Base-by-base conservation (phyloP, 1,284 basidiomycete species). In the Gymnopus androsaceus region DNA sequence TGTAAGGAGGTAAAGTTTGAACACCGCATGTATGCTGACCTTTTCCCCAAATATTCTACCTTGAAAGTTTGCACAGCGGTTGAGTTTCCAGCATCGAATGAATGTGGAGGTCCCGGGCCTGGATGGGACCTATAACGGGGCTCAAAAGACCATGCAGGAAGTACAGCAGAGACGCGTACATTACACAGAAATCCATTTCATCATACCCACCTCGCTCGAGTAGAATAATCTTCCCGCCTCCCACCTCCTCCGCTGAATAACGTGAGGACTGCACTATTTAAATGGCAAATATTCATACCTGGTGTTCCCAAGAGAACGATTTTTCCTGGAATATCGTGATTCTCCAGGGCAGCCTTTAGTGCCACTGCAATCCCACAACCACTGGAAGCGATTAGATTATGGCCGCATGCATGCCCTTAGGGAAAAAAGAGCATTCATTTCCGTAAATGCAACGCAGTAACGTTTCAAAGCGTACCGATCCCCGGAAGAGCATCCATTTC, bases 231-330 rank as follows among this genome's bases (percentile, higher is more conserved):
- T 95, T 95, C 23, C 93, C 92, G 17, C 82, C 87, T 2, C 88
- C 90, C 14, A 75, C 76, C 71, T 95, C 93, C 71, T 95, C 93
- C 14, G 88, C 93, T 76, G 34, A 5, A n/a, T 4, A 42, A 31
- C 6, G 12, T 40, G 23, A 23, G 28, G 15, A 49, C 9, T 14
- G n/a, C 15, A 14, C 15, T 25, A 37, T 3, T 12, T 23, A 27
- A 28, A 54, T 42, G 37, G n/a, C n/a, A n/a, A n/a, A 53, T 47
- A 38, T 56, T 63, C 66, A 57, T 71, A 88, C 88, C 88, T 56
- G 94, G 93, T 4, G 94, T 95, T 23, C 94, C 93, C 4, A 95
- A 76, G 28, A 95, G 77, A 44, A 94, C 74, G 14, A 95, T 77
- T 53, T 79, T 89, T 1, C 92, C 94, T 1, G 85, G 64, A 36